phyloP scores from a whole-genome alignment of 176 grass and related monocot species.

The Oryza meridionalis region DNA sequence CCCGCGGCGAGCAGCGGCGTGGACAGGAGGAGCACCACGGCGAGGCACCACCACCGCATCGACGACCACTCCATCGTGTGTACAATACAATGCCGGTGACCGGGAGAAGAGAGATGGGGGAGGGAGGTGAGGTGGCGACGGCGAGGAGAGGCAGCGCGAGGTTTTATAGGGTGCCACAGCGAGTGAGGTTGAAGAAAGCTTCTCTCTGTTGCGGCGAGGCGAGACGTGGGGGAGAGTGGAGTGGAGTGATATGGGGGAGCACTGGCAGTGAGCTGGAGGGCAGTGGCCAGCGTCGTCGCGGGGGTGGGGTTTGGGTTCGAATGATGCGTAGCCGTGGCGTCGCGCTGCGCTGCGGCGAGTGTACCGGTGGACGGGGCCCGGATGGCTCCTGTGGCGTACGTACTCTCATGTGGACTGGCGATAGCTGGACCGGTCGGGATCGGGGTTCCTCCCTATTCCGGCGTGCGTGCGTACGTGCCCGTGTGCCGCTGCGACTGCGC shows the following conservation, averaged over 20 bases:
- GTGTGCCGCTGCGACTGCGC: neutral
- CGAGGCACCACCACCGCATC: neutral
- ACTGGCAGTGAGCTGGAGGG: constrained; percentile 70
- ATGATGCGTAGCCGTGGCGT: neutral
- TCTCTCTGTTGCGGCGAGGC: neutral
- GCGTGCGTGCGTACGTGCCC: neutral
- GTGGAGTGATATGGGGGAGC: constrained; percentile 30
- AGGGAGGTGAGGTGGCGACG: neutral
- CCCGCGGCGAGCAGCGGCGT: constrained; percentile 27
- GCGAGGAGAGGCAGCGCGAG: constrained; percentile 5
- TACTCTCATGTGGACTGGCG: neutral
- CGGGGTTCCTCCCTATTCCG: constrained; percentile 1
- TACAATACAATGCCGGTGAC: neutral
- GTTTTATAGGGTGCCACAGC: constrained; percentile 22
- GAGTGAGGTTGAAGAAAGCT: neutral
- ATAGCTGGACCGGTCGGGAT: constrained; percentile 29
- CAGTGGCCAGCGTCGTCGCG: constrained; percentile 14
- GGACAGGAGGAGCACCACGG: neutral
- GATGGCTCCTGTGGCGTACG: too few relatives aligned
- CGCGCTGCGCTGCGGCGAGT: neutral
- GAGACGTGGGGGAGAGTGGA: constrained; percentile 1
- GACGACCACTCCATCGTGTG: constrained; percentile 8
- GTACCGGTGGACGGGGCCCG: neutral
- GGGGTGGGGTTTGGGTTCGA: too few relatives aligned
- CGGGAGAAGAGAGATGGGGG: neutral